Base-by-base conservation (phyloP, 164 flowering plant species). In the Pachysandra terminalis region DNA sequence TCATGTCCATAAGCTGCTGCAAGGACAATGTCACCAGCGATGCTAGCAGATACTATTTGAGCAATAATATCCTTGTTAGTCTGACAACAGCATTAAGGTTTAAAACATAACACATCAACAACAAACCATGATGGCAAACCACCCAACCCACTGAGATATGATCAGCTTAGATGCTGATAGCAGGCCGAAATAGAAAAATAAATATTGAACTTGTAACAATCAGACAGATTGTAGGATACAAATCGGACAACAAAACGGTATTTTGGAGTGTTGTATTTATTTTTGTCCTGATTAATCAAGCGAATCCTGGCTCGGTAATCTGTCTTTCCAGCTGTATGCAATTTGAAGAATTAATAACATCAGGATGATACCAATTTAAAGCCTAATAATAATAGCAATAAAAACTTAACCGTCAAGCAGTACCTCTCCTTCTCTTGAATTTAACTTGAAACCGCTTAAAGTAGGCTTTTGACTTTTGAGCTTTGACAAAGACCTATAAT, bases 241-340 rank as follows among this genome's bases (percentile, higher is more conserved):
- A 85, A 86, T 76, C 98, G 85, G 5, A 92, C 98, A 63, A 90
- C 93, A 72, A 87, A 85, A 0, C 98, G 89, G 23, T 87, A 90
- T 52, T 92, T 92, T 0, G 98, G 98, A 2, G 95, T 93, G 79
- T 90, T 93, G 79, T 90, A 90, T 70, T 93, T 93, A 74, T 93
- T 90, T 76, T 93, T 93, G 79, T 93, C 96, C 67, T 93, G 98
- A 61, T 93, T 93, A 23, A 93, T 93, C 40, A 93, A 68, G 28
- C 95, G 89, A 60, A 86, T 86, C 71, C 96, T 83, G 5, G 98
- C 96, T 1, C 98, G 73, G 69, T 93, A 93, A 56, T 93, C 98
- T 8, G 98, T 93, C 85, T 93, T 93, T 0, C 96, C 98, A 84
- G 78, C 93, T 92, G 80, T 32, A 65, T 56, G 22, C n/a, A 61